Conservation (phyloP, 176 grass and related monocot genomes). For the Tillandsia fasciculata region DNA sequence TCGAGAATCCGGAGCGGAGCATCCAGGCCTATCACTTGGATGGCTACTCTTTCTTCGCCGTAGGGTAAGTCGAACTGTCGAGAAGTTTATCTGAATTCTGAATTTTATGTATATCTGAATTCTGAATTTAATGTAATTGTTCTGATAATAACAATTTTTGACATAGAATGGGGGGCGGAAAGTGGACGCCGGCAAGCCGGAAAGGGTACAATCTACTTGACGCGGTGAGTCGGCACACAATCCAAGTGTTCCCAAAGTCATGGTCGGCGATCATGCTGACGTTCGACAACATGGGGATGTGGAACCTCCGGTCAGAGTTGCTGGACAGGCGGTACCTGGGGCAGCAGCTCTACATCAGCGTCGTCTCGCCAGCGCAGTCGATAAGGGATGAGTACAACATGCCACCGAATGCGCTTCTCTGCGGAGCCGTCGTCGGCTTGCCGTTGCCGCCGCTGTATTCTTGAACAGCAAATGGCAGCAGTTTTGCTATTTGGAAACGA, state of each 20-base stretch:
- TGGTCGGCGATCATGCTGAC: slow-evolving; percentile 35
- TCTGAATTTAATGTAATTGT: neutral
- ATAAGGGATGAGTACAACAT: slow-evolving; percentile 41
- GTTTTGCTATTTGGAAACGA: no score
- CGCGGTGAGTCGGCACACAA: slow-evolving; percentile 33
- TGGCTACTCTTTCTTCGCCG: slow-evolving; percentile 27
- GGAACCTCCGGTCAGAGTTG: slow-evolving; percentile 21
- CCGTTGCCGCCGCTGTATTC: slow-evolving; percentile 18
- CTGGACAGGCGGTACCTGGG: slow-evolving; percentile 30
- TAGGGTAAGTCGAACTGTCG: slow-evolving; percentile 1
- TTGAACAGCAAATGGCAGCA: neutral
- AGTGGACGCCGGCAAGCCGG: slow-evolving; percentile 31
- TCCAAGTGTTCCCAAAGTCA: slow-evolving; percentile 37
- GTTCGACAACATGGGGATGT: slow-evolving; percentile 37
- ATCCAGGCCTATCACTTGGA: slow-evolving; percentile 24
- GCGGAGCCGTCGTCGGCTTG: slow-evolving; percentile 18
- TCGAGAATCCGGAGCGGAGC: slow-evolving; percentile 22
- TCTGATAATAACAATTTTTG: neutral
- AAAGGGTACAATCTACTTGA: slow-evolving; percentile 29
- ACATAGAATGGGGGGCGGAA: slow-evolving; percentile 27
- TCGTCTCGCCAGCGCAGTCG: slow-evolving; percentile 19
- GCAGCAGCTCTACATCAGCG: slow-evolving; percentile 35
- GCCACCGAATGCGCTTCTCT: slow-evolving; percentile 14
- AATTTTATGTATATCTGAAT: no score
- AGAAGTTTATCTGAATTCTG: no score